Percentiles rank a stretch among this genome's conserved stretches.
Conservation (phyloP, 2,329 filamentous ascomycete genomes). For the Trichoderma breve region DNA sequence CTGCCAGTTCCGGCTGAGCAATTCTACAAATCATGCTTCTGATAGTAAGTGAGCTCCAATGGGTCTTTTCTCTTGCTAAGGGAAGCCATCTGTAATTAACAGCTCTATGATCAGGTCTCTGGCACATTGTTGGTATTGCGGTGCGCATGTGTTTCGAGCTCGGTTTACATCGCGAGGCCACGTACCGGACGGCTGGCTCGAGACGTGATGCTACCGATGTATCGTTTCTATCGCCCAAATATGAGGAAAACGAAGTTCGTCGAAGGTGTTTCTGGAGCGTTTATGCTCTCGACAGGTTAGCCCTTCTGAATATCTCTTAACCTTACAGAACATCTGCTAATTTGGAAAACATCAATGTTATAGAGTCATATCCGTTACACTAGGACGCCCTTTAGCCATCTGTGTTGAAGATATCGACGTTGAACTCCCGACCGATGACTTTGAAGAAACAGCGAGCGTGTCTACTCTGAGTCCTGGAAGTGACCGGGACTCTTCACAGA, state of each 20-base stretch:
- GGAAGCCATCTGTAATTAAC: constrained; percentile 22
- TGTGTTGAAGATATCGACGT: constrained; percentile 42
- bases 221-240: background rate
- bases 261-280: constrained; percentile 45
- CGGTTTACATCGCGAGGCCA: constrained; percentile 40
- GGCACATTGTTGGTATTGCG: constrained; percentile 45
- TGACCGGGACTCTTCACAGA: constrained; percentile 20
- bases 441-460: constrained; percentile 22
- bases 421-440: constrained; percentile 33
- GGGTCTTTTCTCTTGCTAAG: background rate
- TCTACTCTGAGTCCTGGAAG: constrained; percentile 17
- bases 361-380: background rate
- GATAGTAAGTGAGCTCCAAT: background rate
- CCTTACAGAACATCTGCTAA: background rate
- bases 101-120: constrained; percentile 38
- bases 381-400: constrained; percentile 37
- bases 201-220: background rate
- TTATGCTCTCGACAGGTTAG: constrained; percentile 35
- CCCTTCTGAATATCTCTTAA: constrained; percentile 15
- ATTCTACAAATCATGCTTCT: constrained; percentile 31
- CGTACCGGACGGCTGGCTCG: constrained; percentile 28
- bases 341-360: background rate
- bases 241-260: constrained; percentile 35
- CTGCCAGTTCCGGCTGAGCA: constrained; percentile 44
- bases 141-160: constrained; percentile 42